Evolutionary conservation across 768 basidiomycete genomes (phyloP).

Genomic region (Leccinum broughii): DNA sequence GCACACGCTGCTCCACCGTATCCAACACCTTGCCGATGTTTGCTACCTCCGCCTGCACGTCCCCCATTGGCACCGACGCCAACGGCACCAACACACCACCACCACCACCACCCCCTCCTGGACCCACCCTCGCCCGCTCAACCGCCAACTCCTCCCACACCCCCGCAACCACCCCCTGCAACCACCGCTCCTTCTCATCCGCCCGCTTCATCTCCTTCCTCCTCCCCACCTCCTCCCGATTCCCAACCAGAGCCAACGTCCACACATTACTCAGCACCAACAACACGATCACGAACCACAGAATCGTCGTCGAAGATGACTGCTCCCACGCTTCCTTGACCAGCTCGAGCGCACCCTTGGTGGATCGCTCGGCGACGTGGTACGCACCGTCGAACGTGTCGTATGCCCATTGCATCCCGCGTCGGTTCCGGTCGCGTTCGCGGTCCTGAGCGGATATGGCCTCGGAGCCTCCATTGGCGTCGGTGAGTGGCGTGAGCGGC

Average conservation of each 20-base stretch:
- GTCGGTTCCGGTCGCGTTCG: constrained; percentile 67
- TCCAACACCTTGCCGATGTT: constrained; percentile 54
- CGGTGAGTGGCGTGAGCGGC: constrained; percentile 32
- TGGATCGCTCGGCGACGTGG: constrained; percentile 68
- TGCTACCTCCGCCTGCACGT: constrained; percentile 49
- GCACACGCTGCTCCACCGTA: constrained; percentile 56
- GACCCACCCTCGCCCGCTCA: constrained; percentile 35
- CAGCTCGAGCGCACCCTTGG: constrained; percentile 73
- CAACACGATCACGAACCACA: constrained; percentile 70
- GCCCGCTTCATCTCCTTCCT: constrained; percentile 50
- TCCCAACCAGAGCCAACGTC: constrained; percentile 54
- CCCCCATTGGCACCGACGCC: constrained; percentile 22
- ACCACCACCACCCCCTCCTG: no score
- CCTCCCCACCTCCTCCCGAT: constrained; percentile 45
- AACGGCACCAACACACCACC: constrained; percentile 17
- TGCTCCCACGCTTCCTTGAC: constrained; percentile 80
- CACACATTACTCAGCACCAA: constrained; percentile 79
- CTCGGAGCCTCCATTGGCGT: constrained; percentile 13
- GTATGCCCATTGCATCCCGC: constrained; percentile 84
- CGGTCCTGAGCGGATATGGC: constrained; percentile 33
- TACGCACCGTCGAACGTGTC: constrained; percentile 81
- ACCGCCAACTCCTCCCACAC: constrained; percentile 69
- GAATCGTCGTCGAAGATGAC: constrained; percentile 66
- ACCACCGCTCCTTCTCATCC: constrained; percentile 74
- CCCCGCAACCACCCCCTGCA: constrained; percentile 69